A percentile compares a stretch with the other conserved stretches of the same genome.
These are phyloP conservation scores for Ceratocystis cacaofunesta DNA, from an alignment of 2,329 filamentous ascomycete genomes.

Conservation along the genomic window DNA sequence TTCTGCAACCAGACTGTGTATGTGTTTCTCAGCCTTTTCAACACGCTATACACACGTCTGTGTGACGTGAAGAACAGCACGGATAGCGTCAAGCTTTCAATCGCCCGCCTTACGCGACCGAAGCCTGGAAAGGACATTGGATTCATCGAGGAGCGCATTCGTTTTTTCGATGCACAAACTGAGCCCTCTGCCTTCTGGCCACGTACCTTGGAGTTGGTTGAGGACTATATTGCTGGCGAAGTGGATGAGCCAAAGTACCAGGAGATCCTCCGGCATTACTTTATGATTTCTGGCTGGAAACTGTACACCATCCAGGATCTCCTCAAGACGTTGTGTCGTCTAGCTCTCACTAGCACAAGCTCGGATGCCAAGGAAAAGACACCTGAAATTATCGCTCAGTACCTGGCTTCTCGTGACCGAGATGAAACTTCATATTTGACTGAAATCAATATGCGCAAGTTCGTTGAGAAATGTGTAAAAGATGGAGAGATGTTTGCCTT, in stretches of 20 bases:
- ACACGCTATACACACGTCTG: constrained; percentile 76
- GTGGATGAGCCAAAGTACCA: constrained; percentile 74
- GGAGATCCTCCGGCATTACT: constrained; percentile 81
- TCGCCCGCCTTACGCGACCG: constrained; percentile 54
- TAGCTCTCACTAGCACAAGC: constrained; percentile 69
- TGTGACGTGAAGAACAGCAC: constrained; percentile 70
- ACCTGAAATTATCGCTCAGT: constrained; percentile 75
- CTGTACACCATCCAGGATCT: constrained; percentile 87
- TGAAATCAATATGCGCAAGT: constrained; percentile 80
- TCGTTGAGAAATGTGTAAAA: constrained; percentile 83
- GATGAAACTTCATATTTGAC: constrained; percentile 79
- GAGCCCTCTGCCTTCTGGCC: constrained; percentile 58
- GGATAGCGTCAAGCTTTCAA: constrained; percentile 55
- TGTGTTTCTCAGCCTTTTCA: constrained; percentile 87
- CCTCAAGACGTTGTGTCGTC: constrained; percentile 63
- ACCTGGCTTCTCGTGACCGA: constrained; percentile 64
- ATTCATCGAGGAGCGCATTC: constrained; percentile 61
- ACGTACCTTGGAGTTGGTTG: constrained; percentile 70
- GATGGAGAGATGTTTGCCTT: constrained; percentile 86
- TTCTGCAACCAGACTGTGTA: constrained; percentile 86
- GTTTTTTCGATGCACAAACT: constrained; percentile 54
- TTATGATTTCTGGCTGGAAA: constrained; percentile 80
- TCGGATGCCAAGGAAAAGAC: constrained; percentile 87
- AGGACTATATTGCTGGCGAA: constrained; percentile 71
- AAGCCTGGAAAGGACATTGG: constrained; percentile 77